A percentile compares a stretch with the other conserved stretches of the same genome.
Conservation (phyloP, 257 asterid species). For the Salvia hispanica region DNA sequence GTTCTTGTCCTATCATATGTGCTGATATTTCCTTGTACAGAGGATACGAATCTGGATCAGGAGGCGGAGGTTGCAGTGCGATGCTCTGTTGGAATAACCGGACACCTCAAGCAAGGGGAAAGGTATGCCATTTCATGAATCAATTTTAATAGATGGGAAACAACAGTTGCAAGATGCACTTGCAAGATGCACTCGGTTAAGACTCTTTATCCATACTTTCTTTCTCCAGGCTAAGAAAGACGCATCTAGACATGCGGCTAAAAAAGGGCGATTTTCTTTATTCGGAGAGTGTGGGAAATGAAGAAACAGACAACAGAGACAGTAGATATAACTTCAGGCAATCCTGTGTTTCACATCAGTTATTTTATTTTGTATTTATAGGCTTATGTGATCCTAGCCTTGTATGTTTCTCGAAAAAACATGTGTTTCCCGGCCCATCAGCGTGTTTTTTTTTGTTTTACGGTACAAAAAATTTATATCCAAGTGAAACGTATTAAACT, state of each 20-base stretch:
- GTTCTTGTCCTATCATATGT: neutral
- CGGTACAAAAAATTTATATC: no score
- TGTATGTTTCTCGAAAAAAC: no score
- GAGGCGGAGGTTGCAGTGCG: conserved; percentile 69
- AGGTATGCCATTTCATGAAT: conserved; percentile 36
- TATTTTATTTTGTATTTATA: conserved; percentile 28
- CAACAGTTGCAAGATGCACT: neutral
- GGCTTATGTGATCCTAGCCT: neutral
- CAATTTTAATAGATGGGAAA: neutral
- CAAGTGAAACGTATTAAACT: no score
- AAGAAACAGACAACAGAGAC: conserved; percentile 43
- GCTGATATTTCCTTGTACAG: conserved; percentile 40
- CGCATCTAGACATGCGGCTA: conserved; percentile 45
- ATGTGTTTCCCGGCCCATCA: no score
- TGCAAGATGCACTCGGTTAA: neutral
- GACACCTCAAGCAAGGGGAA: conserved; percentile 49
- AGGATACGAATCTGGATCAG: conserved; percentile 90
- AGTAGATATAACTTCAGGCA: conserved; percentile 36
- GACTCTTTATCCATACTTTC: neutral
- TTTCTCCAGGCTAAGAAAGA: conserved; percentile 52
- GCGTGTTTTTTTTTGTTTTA: no score
- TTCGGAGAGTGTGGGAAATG: conserved; percentile 75
- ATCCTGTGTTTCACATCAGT: conserved; percentile 20
- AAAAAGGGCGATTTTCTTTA: conserved; percentile 58
- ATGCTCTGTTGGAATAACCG: conserved; percentile 80